phyloP scores from a whole-genome alignment of 2,329 filamentous ascomycete genomes.

The Colletotrichum viniferum region DNA sequence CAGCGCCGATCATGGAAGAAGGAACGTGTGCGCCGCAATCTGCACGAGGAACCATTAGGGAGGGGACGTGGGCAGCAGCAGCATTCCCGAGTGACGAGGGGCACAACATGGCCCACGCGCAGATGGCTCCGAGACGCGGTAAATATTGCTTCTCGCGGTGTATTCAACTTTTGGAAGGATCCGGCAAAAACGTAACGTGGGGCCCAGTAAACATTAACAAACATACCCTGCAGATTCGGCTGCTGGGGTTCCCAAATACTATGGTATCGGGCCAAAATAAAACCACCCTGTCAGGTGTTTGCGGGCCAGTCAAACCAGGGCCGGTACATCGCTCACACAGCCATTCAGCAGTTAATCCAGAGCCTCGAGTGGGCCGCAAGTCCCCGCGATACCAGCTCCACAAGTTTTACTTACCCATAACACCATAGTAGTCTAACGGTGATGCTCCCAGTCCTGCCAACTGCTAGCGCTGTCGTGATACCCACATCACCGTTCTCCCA shows the following conservation, averaged over 20 bases:
- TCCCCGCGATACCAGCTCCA: no score
- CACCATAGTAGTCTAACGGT: constrained; percentile 16
- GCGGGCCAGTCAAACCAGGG: no score
- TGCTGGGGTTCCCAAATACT: background rate
- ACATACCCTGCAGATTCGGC: constrained; percentile 12
- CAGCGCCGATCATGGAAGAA: background rate
- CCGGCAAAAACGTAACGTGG: background rate
- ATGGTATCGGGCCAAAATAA: no score
- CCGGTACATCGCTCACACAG: no score
- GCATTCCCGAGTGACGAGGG: background rate
- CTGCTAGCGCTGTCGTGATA: constrained; percentile 5
- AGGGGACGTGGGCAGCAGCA: background rate
- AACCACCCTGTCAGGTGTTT: no score
- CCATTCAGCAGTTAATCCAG: no score
- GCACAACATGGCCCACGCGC: background rate
- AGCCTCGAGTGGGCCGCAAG: no score
- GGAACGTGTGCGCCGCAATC: background rate
- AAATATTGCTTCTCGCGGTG: background rate
- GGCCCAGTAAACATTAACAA: background rate
- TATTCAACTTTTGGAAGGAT: background rate
- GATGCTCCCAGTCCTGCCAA: constrained; percentile 4
- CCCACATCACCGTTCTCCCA: constrained; percentile 10
- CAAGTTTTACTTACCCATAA: no score
- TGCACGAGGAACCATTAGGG: background rate
- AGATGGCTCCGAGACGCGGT: background rate